Base-by-base conservation (phyloP, 306 rosid species). In the Leucaena leucocephala region DNA sequence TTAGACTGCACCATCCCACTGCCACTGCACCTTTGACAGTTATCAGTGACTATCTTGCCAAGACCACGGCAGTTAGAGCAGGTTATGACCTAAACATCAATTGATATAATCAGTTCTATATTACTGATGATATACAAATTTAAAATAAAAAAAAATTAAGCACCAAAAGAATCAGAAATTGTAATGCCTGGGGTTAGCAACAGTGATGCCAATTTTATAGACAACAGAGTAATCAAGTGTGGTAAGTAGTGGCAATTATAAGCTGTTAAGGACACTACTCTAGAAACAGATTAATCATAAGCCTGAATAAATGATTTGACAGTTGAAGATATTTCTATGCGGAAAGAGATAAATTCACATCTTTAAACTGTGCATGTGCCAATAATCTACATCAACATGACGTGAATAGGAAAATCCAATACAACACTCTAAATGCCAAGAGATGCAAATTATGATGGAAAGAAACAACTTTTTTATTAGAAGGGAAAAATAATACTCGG, bases 61-160 rank as follows among this genome's bases (percentile, higher is more conserved):
- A 82, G 86, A 68, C 98, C 98, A 38, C 88, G 84, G 80, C 98
- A 95, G 71, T 86, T 86, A 34, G 93, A 87, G 86, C 98, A 95
- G 46, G 96, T 95, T 65, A 96, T 91, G 38, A 91, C 97, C 98
- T 95, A 82, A 86, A 70, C 43, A 80, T 40, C 65, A 71, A 49
- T 46, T 14, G 50, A 71, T 46, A 69, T 68, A 13, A 80, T 63
- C 59, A 62, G 55, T 59, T 21, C 65, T 27, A 52, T 34, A 21
- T 34, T 36, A 48, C 19, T 50, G 58, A 80, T 27, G 16, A 77
- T 39, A 33, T 21, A 22, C 68, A 61, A 46, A 43, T n/a, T n/a
- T n/a, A n/a, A 74, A 7, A 10, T 5, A 12, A 17, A 72, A 61
- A 46, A 43, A 74, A 7, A 11, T 2, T 12, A 55, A 45, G 5